These are phyloP conservation scores for Limtongia smithiae DNA, from an alignment of 805 yeast genomes.

Conservation along the genomic window DNA sequence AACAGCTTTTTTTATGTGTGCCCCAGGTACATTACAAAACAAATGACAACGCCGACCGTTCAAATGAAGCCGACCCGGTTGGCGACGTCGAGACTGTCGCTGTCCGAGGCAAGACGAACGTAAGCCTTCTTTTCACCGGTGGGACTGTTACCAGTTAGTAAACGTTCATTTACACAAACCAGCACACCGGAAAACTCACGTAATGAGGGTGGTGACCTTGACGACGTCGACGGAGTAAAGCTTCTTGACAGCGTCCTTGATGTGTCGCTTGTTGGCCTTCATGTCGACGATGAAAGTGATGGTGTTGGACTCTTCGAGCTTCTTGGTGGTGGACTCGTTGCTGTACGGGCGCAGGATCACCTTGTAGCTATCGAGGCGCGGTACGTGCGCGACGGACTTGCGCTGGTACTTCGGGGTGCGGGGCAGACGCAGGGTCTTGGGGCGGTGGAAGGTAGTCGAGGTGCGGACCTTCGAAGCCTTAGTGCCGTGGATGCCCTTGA, in stretches of 20 bases:
- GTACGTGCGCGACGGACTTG: conserved; percentile 95
- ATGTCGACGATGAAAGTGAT: conserved; percentile 97
- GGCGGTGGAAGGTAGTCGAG: conserved; percentile 90
- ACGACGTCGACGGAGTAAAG: conserved; percentile 93
- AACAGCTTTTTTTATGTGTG: not conserved
- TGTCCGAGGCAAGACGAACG: conserved; percentile 97
- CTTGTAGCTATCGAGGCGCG: conserved; percentile 95
- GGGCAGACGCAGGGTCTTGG: conserved; percentile 92
- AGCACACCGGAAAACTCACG: conserved; percentile 15
- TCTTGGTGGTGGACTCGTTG: conserved; percentile 98
- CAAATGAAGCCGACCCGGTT: conserved; percentile 81
- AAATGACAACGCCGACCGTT: not conserved
- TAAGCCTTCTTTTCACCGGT: conserved; percentile 99
- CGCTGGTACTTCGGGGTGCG: conserved; percentile 93
- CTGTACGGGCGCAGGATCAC: conserved; percentile 91
- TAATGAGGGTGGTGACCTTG: conserved; percentile 89
- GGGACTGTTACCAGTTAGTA: too few relatives aligned
- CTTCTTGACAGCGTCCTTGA: conserved; percentile 97
- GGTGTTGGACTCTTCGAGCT: conserved; percentile 99
- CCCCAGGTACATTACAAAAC: not conserved
- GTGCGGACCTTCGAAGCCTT: conserved; percentile 93
- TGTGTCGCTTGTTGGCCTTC: conserved; percentile 97
- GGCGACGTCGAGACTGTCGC: conserved; percentile 99
- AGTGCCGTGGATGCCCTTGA: conserved; percentile 91
- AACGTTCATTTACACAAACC: too few relatives aligned